Conservation (phyloP, 345 rosid genomes). For the Linum trigynum region DNA sequence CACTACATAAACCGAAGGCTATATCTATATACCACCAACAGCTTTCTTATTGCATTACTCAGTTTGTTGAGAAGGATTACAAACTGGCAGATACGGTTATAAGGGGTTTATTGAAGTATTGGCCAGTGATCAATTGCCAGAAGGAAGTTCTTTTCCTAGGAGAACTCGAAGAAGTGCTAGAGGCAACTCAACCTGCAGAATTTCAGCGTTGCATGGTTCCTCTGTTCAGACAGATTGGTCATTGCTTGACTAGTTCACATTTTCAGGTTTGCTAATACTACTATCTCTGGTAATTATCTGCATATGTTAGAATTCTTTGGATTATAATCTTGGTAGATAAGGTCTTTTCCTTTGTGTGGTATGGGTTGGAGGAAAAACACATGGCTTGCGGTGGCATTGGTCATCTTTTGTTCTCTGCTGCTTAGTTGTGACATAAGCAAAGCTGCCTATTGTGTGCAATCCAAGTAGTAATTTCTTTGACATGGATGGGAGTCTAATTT, state of each 20-base stretch:
- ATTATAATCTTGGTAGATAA: background rate
- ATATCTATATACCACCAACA: constrained; percentile 67
- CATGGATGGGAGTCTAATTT: no score
- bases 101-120: constrained; percentile 72
- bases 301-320: background rate
- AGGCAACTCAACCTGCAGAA: constrained; percentile 74
- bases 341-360: background rate
- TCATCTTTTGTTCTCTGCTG: no score
- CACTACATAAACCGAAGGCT: constrained; percentile 78
- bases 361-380: no score
- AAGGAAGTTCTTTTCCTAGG: constrained; percentile 87
- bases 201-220: constrained; percentile 82
- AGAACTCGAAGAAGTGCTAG: constrained; percentile 91
- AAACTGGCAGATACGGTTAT: constrained; percentile 78
- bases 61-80: constrained; percentile 91
- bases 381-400: no score
- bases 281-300: background rate
- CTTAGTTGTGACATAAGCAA: no score
- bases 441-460: no score
- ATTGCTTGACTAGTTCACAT: constrained; percentile 77
- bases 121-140: constrained; percentile 82
- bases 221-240: constrained; percentile 70
- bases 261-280: constrained; percentile 53
- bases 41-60: constrained; percentile 68
- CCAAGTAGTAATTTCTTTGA: no score